A percentile compares a stretch with the other conserved stretches of the same genome.
These are phyloP conservation scores for Aristolochia fimbriata DNA, from an alignment of 164 flowering plant species.

Conservation along the genomic window DNA sequence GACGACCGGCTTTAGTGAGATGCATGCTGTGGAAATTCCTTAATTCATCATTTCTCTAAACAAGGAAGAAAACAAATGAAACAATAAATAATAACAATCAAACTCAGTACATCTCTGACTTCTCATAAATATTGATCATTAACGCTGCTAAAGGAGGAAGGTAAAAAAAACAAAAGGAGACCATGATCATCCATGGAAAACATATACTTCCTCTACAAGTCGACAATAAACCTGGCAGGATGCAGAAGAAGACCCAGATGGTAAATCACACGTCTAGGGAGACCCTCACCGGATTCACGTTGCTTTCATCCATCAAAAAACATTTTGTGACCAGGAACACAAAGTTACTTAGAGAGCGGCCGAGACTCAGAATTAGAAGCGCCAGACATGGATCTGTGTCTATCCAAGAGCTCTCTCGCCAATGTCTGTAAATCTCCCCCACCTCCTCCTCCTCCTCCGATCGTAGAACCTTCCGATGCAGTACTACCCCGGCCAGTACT, in stretches of 20 bases:
- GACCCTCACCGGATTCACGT: background rate
- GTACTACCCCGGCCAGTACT: conserved; percentile 12
- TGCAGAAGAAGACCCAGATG: too few species aligned
- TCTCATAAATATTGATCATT: too few species aligned
- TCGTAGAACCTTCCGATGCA: conserved; percentile 5
- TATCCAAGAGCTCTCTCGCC: conserved; percentile 45
- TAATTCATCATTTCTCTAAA: too few species aligned
- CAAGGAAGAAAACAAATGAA: too few species aligned
- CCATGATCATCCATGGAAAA: too few species aligned
- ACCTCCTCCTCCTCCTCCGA: conserved; percentile 23
- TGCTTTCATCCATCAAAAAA: background rate
- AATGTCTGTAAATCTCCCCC: conserved; percentile 41
- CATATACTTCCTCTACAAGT: background rate
- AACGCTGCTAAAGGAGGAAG: too few species aligned
- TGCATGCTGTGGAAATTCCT: too few species aligned
- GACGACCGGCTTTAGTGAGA: too few species aligned
- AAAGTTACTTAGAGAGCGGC: conserved; percentile 22
- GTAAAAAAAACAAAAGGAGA: too few species aligned
- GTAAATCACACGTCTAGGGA: background rate
- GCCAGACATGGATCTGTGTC: conserved; percentile 31
- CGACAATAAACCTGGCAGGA: background rate
- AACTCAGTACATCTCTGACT: too few species aligned
- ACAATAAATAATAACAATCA: too few species aligned
- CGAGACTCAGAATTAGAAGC: conserved; percentile 20
- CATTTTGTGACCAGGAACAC: background rate